phyloP scores from a whole-genome alignment of 805 yeast genomes.

The Yarrowia osloensis region DNA sequence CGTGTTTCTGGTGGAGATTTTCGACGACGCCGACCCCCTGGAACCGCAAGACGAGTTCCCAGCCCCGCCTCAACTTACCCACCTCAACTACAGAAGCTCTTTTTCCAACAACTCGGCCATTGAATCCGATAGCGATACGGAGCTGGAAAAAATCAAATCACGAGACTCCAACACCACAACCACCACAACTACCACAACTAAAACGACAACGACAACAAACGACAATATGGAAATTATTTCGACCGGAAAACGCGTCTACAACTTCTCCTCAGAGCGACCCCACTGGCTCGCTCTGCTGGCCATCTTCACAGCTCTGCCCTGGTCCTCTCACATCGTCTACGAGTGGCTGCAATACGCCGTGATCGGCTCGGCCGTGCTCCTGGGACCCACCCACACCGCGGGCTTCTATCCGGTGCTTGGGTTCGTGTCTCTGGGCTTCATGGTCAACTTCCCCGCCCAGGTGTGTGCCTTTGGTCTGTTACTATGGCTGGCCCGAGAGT shows the following conservation, averaged over 20 bases:
- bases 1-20: constrained; percentile 4
- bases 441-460: constrained; percentile 31
- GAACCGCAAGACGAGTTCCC: constrained; percentile 22
- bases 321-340: background rate
- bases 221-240: constrained; percentile 1
- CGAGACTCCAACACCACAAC: background rate
- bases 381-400: constrained; percentile 5
- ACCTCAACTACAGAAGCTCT: background rate
- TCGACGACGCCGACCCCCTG: constrained; percentile 22
- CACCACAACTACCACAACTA: background rate
- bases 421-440: constrained; percentile 26
- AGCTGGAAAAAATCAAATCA: background rate
- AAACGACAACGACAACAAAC: no score
- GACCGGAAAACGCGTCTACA: background rate
- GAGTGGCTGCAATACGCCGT: constrained; percentile 22
- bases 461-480: constrained; percentile 29
- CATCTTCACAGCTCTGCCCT: background rate
- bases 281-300: constrained; percentile 4
- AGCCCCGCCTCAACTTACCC: background rate
- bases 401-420: constrained; percentile 32
- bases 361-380: constrained; percentile 5
- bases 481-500: constrained; percentile 1
- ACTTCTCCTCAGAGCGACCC: background rate
- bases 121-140: background rate
- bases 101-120: background rate